A percentile compares a stretch with the other conserved stretches of the same genome.
Conservation (phyloP, 2,329 filamentous ascomycete species). For the Parascedosporium putredinis region DNA sequence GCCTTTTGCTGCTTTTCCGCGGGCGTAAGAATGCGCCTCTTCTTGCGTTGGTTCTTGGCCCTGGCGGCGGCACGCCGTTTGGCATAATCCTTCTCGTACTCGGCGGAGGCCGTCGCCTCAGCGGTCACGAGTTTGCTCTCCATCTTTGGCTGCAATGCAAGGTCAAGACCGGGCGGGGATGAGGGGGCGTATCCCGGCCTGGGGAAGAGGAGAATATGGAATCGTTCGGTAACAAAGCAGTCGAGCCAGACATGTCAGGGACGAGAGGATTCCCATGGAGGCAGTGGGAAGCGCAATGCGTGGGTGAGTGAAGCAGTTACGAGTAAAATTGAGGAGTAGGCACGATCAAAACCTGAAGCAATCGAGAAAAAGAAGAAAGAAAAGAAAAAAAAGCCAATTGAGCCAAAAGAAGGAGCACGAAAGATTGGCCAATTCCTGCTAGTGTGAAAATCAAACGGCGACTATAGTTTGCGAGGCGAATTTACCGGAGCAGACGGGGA, state of each 20-base stretch:
- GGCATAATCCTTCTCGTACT: constrained; percentile 39
- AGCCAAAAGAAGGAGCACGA: neutral
- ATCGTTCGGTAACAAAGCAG: neutral
- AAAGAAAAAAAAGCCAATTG: neutral
- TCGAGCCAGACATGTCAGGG: neutral
- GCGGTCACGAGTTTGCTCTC: constrained; percentile 22
- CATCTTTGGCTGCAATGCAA: neutral
- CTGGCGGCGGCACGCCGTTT: constrained; percentile 25
- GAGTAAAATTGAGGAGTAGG: no score
- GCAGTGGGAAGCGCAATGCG: neutral
- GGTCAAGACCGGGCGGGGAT: constrained; percentile 2
- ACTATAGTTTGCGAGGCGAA: neutral
- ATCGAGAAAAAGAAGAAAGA: neutral
- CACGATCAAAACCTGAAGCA: no score
- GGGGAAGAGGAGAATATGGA: neutral
- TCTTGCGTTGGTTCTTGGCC: constrained; percentile 35
- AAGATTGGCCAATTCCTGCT: neutral
- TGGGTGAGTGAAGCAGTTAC: no score
- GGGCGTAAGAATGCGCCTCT: constrained; percentile 38
- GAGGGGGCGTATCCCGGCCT: neutral
- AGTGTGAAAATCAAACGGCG: neutral
- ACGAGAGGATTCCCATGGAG: neutral
- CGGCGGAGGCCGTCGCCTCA: constrained; percentile 23
- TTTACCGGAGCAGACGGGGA: neutral
- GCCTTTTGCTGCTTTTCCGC: constrained; percentile 48